phyloP scores from a whole-genome alignment of 805 yeast genomes.

The Hanseniaspora singularis region DNA sequence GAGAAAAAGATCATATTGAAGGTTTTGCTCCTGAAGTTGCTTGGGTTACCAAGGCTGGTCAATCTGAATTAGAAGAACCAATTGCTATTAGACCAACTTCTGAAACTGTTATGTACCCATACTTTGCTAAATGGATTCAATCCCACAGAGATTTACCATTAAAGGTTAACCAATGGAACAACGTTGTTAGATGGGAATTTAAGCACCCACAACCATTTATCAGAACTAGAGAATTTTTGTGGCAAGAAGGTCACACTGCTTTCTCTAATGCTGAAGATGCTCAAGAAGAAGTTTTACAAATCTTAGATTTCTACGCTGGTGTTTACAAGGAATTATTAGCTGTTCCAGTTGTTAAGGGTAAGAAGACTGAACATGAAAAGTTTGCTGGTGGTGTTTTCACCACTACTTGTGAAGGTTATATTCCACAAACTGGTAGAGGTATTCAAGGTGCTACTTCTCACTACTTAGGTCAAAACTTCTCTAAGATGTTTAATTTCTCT shows the following conservation, averaged over 20 bases:
- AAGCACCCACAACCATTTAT: conserved; percentile 98
- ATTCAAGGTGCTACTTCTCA: conserved; percentile 99
- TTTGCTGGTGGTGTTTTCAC: conserved; percentile 97
- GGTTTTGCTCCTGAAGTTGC: conserved; percentile 99
- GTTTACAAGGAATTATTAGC: conserved; percentile 87
- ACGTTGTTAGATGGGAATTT: conserved; percentile 99
- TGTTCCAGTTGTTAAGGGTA: conserved; percentile 92
- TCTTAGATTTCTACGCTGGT: conserved; percentile 73
- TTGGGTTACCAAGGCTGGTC: conserved; percentile 97
- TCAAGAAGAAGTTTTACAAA: conserved; percentile 66
- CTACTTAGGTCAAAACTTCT: conserved; percentile 94
- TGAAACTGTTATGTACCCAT: conserved; percentile 99
- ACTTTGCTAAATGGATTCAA: conserved; percentile 97
- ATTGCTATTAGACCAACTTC: conserved; percentile 99
- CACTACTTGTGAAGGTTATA: conserved; percentile 91
- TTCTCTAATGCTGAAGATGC: conserved; percentile 79
- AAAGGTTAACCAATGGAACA: conserved; percentile 97
- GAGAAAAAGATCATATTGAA: conserved; percentile 96
- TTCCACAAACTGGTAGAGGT: conserved; percentile 98
- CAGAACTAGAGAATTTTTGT: conserved; percentile 95
- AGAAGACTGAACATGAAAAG: conserved; percentile 92
- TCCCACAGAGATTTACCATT: conserved; percentile 96
- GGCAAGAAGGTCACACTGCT: conserved; percentile 99
- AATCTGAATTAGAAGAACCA: conserved; percentile 89
- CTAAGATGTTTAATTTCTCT: conserved; percentile 91